These are phyloP conservation scores for Chrysoporthe deuterocubensis DNA, from an alignment of 2,329 filamentous ascomycete genomes.

Conservation along the genomic window DNA sequence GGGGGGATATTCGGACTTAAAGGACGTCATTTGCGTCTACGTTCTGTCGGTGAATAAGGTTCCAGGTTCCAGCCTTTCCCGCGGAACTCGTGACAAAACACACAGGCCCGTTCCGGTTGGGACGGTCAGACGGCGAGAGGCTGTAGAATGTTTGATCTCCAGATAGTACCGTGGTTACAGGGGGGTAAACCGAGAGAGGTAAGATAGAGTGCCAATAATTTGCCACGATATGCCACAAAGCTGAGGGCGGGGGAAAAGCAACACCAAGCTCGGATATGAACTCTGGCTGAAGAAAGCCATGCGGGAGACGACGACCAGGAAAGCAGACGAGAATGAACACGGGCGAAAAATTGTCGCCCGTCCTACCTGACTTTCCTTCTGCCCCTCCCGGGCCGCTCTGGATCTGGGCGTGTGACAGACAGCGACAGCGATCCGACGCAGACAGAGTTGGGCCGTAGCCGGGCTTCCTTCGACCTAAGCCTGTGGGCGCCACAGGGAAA, in stretches of 20 bases:
- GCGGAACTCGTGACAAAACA: background rate
- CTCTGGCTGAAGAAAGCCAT: conserved; percentile 2
- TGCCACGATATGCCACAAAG: background rate
- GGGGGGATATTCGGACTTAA: background rate
- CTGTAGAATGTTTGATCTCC: background rate
- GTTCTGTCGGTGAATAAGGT: background rate
- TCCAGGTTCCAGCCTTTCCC: background rate
- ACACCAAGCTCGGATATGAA: background rate
- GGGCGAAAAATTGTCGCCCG: conserved; percentile 11
- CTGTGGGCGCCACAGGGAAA: conserved; percentile 1
- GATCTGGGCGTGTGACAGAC: conserved; percentile 14
- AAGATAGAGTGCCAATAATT: conserved; percentile 17
- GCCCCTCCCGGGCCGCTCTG: conserved; percentile 17
- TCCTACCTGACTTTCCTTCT: conserved; percentile 23
- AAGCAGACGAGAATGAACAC: background rate
- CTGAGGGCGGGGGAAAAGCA: conserved; percentile 13
- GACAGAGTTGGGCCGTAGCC: conserved; percentile 15
- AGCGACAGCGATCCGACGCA: conserved; percentile 18
- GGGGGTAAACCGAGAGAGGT: background rate
- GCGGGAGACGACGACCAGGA: background rate
- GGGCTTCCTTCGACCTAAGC: conserved; percentile 18
- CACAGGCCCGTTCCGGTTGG: background rate
- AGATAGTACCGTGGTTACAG: background rate
- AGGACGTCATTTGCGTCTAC: background rate
- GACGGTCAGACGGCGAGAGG: background rate